phyloP scores from a whole-genome alignment of 768 basidiomycete genomes.

The Amanita pseudoporphyria region DNA sequence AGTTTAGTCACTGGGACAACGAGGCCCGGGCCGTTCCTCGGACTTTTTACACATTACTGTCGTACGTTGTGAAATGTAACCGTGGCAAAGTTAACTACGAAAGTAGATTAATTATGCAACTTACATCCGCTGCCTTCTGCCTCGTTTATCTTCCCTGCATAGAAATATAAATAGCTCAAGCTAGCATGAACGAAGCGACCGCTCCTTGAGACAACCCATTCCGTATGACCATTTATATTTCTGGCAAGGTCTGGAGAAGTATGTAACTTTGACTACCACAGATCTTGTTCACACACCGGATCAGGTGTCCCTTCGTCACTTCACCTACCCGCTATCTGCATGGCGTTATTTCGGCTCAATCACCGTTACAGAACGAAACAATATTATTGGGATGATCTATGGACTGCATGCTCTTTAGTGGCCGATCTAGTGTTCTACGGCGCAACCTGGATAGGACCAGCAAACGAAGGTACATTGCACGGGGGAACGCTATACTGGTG shows the following conservation, averaged over 20 bases:
- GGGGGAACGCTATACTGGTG: not conserved
- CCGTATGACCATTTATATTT: no score
- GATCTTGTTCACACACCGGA: not conserved
- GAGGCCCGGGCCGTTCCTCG: no score
- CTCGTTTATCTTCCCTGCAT: constrained; percentile 15
- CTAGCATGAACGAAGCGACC: no score
- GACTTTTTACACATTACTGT: no score
- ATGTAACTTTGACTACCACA: not conserved
- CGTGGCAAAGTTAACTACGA: no score
- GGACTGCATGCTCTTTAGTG: constrained; percentile 11
- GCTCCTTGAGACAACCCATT: no score
- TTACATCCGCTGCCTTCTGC: not conserved
- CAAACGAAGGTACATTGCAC: constrained; percentile 4
- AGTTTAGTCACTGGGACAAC: no score
- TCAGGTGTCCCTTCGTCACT: constrained; percentile 7
- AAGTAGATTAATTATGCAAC: not conserved
- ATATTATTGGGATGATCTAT: constrained; percentile 19
- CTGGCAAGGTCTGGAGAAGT: not conserved
- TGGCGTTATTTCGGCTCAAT: constrained; percentile 12
- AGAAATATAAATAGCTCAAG: constrained; percentile 35
- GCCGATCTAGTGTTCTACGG: constrained; percentile 9
- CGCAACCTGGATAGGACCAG: constrained; percentile 10
- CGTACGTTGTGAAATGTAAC: no score
- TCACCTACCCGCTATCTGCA: constrained; percentile 12
- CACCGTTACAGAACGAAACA: constrained; percentile 10